Evolutionary conservation across 805 yeast genomes (phyloP).

Genomic region (Metschnikowia cubensis): DNA sequence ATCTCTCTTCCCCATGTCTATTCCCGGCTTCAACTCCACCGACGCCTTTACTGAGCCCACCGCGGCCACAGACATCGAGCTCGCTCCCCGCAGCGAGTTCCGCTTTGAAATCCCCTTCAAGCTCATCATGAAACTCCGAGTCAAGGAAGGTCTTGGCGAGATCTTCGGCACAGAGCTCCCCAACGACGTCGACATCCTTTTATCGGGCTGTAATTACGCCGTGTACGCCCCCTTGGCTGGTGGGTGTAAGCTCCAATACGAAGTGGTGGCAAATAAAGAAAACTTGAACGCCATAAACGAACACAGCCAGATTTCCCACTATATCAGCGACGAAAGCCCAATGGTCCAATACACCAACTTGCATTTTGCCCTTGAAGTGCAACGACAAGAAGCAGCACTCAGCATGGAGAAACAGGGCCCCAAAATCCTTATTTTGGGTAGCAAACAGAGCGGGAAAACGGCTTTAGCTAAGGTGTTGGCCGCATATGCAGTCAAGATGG

Average conservation of each 20-base stretch:
- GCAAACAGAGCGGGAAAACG: conserved; percentile 73
- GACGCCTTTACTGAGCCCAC: conserved; percentile 2
- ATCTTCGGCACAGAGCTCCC: conserved; percentile 92
- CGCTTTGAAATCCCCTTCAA: conserved; percentile 63
- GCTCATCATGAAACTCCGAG: conserved; percentile 47
- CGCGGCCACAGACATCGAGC: conserved; percentile 18
- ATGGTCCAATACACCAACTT: conserved; percentile 62
- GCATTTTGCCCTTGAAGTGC: conserved; percentile 70
- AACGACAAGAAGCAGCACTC: conserved; percentile 31
- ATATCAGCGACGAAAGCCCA: conserved; percentile 67
- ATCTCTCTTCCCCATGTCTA: conserved; percentile 9
- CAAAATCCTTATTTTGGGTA: conserved; percentile 71
- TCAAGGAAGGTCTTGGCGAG: conserved; percentile 73
- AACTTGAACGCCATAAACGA: conserved; percentile 27
- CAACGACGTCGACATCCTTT: conserved; percentile 47
- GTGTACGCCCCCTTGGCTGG: conserved; percentile 45
- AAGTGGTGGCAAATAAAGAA: conserved; percentile 22
- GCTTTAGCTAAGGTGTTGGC: conserved; percentile 62
- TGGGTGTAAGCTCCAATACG: conserved; percentile 61
- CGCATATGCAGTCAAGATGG: conserved; percentile 74
- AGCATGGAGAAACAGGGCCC: conserved; percentile 43
- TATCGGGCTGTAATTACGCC: conserved; percentile 38
- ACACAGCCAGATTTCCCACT: conserved; percentile 46
- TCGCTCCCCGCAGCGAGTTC: conserved; percentile 62
- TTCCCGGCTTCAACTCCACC: conserved; percentile 14